Percentiles rank a stretch among this genome's conserved stretches.
These are phyloP conservation scores for Blumeria hordei DNA, from an alignment of 2,329 filamentous ascomycete species.

Conservation along the genomic window DNA sequence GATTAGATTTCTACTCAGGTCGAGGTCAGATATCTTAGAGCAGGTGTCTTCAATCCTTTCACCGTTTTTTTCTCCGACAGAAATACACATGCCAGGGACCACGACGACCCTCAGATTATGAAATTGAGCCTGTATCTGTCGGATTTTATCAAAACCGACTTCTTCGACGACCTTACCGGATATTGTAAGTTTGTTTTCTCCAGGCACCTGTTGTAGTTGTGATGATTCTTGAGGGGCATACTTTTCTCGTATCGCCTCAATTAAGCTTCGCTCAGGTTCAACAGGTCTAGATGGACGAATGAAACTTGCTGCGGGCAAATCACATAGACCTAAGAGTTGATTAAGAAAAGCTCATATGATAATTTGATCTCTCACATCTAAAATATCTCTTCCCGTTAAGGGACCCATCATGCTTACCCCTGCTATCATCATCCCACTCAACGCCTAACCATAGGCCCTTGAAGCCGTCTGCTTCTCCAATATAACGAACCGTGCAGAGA, in stretches of 20 bases:
- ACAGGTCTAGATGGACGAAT: conserved; percentile 50
- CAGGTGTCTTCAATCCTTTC: conserved; percentile 26
- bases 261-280: conserved; percentile 46
- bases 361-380: conserved; percentile 31
- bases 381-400: conserved; percentile 66
- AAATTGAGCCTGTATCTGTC: conserved; percentile 52
- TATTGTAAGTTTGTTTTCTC: conserved; percentile 33
- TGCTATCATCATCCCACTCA: conserved; percentile 75
- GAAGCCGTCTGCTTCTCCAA: conserved; percentile 54
- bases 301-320: conserved; percentile 55
- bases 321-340: conserved; percentile 26
- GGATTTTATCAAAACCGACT: conserved; percentile 85
- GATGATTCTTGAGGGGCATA: conserved; percentile 39
- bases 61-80: conserved; percentile 15
- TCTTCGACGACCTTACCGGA: conserved; percentile 76
- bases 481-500: conserved; percentile 64
- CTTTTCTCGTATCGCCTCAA: conserved; percentile 60
- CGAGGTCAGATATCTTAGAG: conserved; percentile 50
- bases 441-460: conserved; percentile 57
- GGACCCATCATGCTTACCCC: conserved; percentile 79
- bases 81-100: conserved; percentile 51
- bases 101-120: conserved; percentile 59
- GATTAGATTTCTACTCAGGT: conserved; percentile 68
- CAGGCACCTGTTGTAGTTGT: conserved; percentile 8
- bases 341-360: conserved; percentile 1